phyloP scores from a whole-genome alignment of 768 basidiomycete genomes.

The Roridomyces roridus region DNA sequence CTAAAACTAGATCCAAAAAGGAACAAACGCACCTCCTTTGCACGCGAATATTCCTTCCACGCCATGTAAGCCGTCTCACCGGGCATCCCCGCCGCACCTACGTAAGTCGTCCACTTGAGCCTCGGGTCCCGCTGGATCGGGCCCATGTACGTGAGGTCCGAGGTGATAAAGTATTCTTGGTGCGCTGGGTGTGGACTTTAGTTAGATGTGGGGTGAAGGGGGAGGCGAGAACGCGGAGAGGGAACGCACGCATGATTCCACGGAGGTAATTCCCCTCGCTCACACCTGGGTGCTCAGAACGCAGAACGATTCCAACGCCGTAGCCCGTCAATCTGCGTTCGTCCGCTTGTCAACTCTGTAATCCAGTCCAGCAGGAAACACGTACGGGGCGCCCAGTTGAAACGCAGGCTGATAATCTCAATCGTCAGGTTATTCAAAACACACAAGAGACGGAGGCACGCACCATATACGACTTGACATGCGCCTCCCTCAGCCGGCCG shows the following conservation, averaged over 20 bases:
- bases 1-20: neutral
- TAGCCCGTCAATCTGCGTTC: conserved; percentile 25
- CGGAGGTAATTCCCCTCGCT: conserved; percentile 40
- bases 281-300: conserved; percentile 26
- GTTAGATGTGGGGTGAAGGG: neutral
- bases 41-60: neutral
- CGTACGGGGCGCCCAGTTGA: conserved; percentile 31
- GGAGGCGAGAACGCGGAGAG: neutral
- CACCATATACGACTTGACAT: conserved; percentile 27
- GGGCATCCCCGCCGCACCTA: conserved; percentile 20
- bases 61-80: conserved; percentile 15
- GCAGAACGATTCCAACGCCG: conserved; percentile 30
- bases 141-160: neutral
- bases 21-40: neutral
- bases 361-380: neutral
- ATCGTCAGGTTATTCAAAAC: neutral
- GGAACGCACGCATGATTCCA: neutral
- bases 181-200: neutral
- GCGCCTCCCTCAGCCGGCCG: conserved; percentile 39
- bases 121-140: neutral
- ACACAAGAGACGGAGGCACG: neutral
- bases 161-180: neutral
- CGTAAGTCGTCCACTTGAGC: neutral
- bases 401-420: no score
- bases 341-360: neutral